Conservation (phyloP, 2,329 filamentous ascomycete species). For the Tympanopsis confertula region DNA sequence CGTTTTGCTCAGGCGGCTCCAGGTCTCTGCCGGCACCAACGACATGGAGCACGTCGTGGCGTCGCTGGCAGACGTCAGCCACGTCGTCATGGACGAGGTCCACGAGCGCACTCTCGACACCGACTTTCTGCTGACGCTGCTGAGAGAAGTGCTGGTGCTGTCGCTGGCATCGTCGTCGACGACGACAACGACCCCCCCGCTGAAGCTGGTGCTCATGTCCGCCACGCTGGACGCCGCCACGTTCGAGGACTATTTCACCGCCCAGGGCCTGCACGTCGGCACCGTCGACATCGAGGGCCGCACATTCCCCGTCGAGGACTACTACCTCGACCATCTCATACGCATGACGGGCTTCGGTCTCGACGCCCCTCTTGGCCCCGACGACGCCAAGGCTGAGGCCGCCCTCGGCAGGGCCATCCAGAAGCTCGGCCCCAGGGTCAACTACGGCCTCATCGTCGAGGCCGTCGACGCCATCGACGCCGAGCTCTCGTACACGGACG, state of each 20-base stretch:
- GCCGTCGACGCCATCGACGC: slow-evolving; percentile 73
- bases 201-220: slow-evolving; percentile 92
- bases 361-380: slow-evolving; percentile 29
- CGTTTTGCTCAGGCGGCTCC: slow-evolving; percentile 79
- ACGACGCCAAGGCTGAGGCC: slow-evolving; percentile 34
- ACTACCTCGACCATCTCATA: slow-evolving; percentile 80
- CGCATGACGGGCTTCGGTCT: slow-evolving; percentile 61
- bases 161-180: too few species aligned
- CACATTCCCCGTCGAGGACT: slow-evolving; percentile 81
- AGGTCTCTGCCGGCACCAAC: slow-evolving; percentile 68
- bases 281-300: slow-evolving; percentile 77
- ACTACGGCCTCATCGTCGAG: slow-evolving; percentile 75
- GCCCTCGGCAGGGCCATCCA: slow-evolving; percentile 61
- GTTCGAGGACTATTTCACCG: slow-evolving; percentile 74
- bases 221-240: slow-evolving; percentile 82
- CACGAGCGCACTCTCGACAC: slow-evolving; percentile 92
- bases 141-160: slow-evolving; percentile 76
- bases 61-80: slow-evolving; percentile 79
- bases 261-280: slow-evolving; percentile 57
- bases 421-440: slow-evolving; percentile 70
- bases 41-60: slow-evolving; percentile 68
- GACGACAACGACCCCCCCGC: slow-evolving; percentile 55
- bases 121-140: slow-evolving; percentile 79
- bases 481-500: slow-evolving; percentile 50
- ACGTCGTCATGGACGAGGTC: slow-evolving; percentile 92